phyloP scores from a whole-genome alignment of 805 yeast species.

The Metschnikowia picachoensis region DNA sequence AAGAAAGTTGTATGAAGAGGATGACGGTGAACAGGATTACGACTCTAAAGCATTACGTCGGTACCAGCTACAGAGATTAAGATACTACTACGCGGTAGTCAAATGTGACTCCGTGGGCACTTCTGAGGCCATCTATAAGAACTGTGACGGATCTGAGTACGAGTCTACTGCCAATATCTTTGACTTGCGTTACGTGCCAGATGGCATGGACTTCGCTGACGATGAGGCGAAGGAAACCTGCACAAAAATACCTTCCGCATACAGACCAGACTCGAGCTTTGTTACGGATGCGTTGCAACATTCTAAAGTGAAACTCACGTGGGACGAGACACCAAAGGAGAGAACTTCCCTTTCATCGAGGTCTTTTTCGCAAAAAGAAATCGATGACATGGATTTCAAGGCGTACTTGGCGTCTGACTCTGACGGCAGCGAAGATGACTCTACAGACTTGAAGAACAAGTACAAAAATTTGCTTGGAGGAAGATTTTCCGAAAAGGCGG shows the following conservation, averaged over 20 bases:
- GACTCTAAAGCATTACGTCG: conserved; percentile 80
- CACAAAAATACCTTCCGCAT: conserved; percentile 64
- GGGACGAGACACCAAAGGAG: conserved; percentile 98
- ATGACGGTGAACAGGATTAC: conserved; percentile 77
- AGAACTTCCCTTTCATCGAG: conserved; percentile 70
- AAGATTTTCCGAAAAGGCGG: conserved; percentile 31
- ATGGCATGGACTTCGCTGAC: conserved; percentile 78
- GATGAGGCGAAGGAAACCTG: conserved; percentile 74
- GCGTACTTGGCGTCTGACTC: conserved; percentile 75
- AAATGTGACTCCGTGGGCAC: conserved; percentile 71
- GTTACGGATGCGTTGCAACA: conserved; percentile 95
- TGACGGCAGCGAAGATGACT: conserved; percentile 41
- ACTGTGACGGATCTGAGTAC: conserved; percentile 92
- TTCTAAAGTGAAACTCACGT: conserved; percentile 91
- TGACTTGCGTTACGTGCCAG: conserved; percentile 90
- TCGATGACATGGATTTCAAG: conserved; percentile 85
- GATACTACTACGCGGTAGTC: conserved; percentile 91
- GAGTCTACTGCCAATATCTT: conserved; percentile 94
- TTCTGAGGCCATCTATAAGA: conserved; percentile 71
- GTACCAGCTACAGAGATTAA: conserved; percentile 86
- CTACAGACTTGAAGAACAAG: conserved; percentile 44
- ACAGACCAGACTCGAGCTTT: conserved; percentile 70
- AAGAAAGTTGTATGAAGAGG: conserved; percentile 72
- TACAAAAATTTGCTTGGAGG: conserved; percentile 57
- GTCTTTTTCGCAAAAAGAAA: conserved; percentile 83